A percentile compares a stretch with the other conserved stretches of the same genome.
These are phyloP conservation scores for Cucumis melo DNA, from an alignment of 306 rosid genomes.

Conservation along the genomic window DNA sequence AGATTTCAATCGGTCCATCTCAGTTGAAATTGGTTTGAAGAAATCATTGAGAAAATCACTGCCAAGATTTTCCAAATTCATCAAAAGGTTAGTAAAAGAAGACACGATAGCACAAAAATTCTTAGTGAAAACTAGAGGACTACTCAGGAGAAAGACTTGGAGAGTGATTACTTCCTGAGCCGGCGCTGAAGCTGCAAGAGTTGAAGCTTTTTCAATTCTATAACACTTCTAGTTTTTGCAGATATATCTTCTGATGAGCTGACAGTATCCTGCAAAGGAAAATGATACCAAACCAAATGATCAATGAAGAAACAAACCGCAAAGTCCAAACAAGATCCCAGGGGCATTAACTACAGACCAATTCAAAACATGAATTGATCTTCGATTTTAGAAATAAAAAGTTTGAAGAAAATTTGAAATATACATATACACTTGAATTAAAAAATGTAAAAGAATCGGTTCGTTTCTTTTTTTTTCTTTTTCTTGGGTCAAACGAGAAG, in stretches of 20 bases:
- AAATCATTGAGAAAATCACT: constrained; percentile 89
- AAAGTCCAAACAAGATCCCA: neutral
- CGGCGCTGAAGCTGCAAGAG: constrained; percentile 88
- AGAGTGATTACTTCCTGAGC: constrained; percentile 55
- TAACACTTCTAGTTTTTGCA: constrained; percentile 93
- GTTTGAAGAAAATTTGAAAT: neutral
- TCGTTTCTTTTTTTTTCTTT: neutral
- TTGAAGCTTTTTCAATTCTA: constrained; percentile 96
- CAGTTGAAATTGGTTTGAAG: constrained; percentile 65
- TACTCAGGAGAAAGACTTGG: neutral
- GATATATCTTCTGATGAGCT: constrained; percentile 94
- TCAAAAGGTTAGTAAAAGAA: constrained; percentile 10
- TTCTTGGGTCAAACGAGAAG: no score
- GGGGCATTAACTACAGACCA: neutral
- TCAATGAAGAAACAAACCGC: neutral
- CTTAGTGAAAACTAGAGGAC: neutral
- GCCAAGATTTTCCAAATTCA: constrained; percentile 24
- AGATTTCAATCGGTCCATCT: constrained; percentile 73
- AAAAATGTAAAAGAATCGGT: neutral
- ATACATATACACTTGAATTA: neutral
- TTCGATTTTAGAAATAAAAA: neutral
- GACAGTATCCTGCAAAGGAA: constrained; percentile 58
- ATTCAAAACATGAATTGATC: neutral
- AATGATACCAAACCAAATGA: neutral
- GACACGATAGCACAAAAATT: neutral